Evolutionary conservation across 371 early-diverging fungal genomes (phyloP), one percentile per base, ranked within the genome.

Genomic region (Mortierella polycephala): DNA sequence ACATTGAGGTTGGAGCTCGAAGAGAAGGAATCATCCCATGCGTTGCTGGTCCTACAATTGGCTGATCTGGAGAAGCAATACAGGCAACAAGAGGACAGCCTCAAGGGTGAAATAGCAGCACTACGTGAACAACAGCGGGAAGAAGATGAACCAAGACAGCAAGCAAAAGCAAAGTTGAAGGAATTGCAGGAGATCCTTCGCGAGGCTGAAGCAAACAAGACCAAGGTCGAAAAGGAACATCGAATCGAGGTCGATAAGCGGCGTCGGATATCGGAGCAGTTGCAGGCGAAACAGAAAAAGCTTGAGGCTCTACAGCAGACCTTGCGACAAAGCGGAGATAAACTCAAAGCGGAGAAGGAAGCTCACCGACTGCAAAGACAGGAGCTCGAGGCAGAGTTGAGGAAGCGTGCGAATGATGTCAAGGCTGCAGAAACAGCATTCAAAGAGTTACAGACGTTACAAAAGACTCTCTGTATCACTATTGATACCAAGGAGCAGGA

Each of bases 171-270:
- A 14, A 75, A 81, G 45, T 51, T 85, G 39, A 85, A 83, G 64
- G 80, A 84, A 30, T 74, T 86, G 23, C 82, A 86, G 44, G 85
- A 84, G 62, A 85, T 54, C 42, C 64, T 66, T 30, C 53, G 75
- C 8, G 81, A 81, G 57, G 63, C 69, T 6, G 81, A 81, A 30
- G 61, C 62, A 9, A 69, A 61, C 59, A 74, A 77, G 53, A 53
- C 58, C 58, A 79, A 82, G 60, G 51, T 79, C 9, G 86, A 85
- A 42, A 81, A 75, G 60, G 77, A 83, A 49, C 67, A 82, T 60
- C 73, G 81, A 53, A 56, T 65, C 12, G 82, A 83, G 51, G 30
- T 69, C 7, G 81, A 72, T 18, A 69, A 63, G 55, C 69, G 76
- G 1, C 66, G 82, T 66, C 44, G 65, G 59, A 55, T 73, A 20